A percentile compares a stretch with the other conserved stretches of the same genome.
These are phyloP conservation scores for Anastatica hierochuntica DNA, from an alignment of 345 rosid genomes.

Conservation along the genomic window DNA sequence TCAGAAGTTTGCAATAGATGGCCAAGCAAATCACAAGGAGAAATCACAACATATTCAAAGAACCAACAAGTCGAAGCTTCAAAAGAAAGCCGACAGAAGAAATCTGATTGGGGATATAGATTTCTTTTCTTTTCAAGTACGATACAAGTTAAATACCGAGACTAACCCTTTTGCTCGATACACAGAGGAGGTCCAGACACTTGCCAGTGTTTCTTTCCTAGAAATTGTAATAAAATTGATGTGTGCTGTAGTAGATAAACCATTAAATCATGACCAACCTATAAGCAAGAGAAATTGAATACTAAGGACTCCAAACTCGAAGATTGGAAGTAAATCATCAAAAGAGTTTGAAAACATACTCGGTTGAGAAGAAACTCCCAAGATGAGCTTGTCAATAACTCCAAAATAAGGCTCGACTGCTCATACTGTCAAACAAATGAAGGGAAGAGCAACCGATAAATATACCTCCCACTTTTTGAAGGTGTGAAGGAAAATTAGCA, in stretches of 20 bases:
- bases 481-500: too few species aligned
- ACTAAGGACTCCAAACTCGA: not conserved
- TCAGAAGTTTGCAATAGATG: not conserved
- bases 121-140: not conserved
- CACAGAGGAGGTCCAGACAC: conserved; percentile 45
- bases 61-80: not conserved
- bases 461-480: too few species aligned
- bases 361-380: conserved; percentile 65
- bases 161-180: conserved; percentile 13
- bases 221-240: conserved; percentile 50
- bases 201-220: conserved; percentile 45
- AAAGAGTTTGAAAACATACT: conserved; percentile 32
- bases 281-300: not conserved
- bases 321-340: conserved; percentile 5
- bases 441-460: not conserved
- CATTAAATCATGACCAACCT: conserved; percentile 72
- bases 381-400: conserved; percentile 44
- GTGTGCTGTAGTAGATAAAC: conserved; percentile 46
- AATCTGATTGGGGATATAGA: not conserved
- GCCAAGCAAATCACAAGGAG: not conserved
- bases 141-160: not conserved
- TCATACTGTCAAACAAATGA: conserved; percentile 30
- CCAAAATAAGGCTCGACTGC: conserved; percentile 38
- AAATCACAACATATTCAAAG: not conserved
- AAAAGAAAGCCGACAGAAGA: not conserved